Base-by-base conservation (phyloP, 495 filamentous ascomycete species). In the Tetracladium setigerum region DNA sequence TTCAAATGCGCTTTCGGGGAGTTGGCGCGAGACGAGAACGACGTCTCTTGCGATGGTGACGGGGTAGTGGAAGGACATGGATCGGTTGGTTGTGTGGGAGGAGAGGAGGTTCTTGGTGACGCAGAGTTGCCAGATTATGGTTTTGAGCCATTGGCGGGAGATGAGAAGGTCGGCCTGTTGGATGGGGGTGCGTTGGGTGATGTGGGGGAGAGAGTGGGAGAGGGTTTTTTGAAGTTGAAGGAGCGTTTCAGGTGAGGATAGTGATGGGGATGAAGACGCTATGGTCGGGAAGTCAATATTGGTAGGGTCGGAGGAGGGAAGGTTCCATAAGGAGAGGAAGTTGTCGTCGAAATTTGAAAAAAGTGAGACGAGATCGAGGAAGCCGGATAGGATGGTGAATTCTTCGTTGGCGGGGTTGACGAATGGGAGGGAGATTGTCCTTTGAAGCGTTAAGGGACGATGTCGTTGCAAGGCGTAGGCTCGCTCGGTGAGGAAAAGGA, bases 61-160 rank as follows among this genome's bases (percentile, higher is more conserved):
- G 2, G 49, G 49, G 33, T 52, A 52, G 11, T 42, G 42, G 27
- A 52, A 52, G 16, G 37, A 36, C 49, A 52, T 47, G 16, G 24
- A 27, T 18, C 49, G 40, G 13, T 44, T 30, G 10, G 39, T 7
- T 11, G 45, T 30, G 11, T 17, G 6, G 30, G 39, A 44, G 3
- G 39, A 49, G 2, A 79, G 71, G 0, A 78, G 63, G 13, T 66
- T 59, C 47, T 72, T 67, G 1, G 61, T 68, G 62, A 79, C 74
- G 8, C 76, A 77, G 16, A 77, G 59, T 39, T 73, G 77, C 78
- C 78, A 82, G 50, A 79, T 70, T 53, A 79, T 73, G 1, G 73
- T 65, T 19, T 74, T 69, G 0, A 82, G 65, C 78, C 78, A 82
- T 49, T 82, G 77, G 45, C 73, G 71, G 1, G 73, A 80, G 49